Evolutionary conservation across 768 basidiomycete species (phyloP).

Genomic region (Leucogyrophana mollusca): DNA sequence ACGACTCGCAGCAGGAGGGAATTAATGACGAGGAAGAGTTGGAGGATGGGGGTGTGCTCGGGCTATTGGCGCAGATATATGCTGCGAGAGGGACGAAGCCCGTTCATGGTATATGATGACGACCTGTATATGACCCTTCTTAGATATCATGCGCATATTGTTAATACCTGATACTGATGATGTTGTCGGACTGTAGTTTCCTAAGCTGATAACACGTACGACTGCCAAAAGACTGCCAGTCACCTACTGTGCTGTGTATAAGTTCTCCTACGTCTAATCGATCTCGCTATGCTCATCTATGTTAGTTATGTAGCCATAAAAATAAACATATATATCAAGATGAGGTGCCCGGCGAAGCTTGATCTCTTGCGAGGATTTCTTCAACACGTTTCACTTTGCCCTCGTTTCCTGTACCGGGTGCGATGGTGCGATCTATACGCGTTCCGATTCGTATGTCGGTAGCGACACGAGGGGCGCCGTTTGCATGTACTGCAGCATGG

Average conservation of each 20-base stretch:
- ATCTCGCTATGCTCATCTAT: no score
- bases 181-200: no score
- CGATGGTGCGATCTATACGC: constrained; percentile 65
- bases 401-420: constrained; percentile 70
- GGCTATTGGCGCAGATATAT: constrained; percentile 86
- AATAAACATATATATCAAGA: no score
- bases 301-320: no score
- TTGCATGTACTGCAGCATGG: constrained; percentile 81
- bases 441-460: constrained; percentile 97
- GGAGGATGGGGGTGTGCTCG: constrained; percentile 82
- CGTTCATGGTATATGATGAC: constrained; percentile 41
- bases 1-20: constrained; percentile 44
- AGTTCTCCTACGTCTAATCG: no score
- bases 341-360: no score
- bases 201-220: no score
- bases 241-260: no score
- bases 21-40: constrained; percentile 61
- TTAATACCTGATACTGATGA: no score
- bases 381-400: constrained; percentile 80
- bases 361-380: constrained; percentile 59
- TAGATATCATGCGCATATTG: no score
- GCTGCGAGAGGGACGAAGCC: constrained; percentile 51
- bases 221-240: no score
- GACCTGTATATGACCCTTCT: no score
- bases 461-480: constrained; percentile 73